Percentiles rank a stretch among this genome's conserved stretches.
Conservation (phyloP, 2,329 filamentous ascomycete species). For the Scopulariopsis brevicaulis region DNA sequence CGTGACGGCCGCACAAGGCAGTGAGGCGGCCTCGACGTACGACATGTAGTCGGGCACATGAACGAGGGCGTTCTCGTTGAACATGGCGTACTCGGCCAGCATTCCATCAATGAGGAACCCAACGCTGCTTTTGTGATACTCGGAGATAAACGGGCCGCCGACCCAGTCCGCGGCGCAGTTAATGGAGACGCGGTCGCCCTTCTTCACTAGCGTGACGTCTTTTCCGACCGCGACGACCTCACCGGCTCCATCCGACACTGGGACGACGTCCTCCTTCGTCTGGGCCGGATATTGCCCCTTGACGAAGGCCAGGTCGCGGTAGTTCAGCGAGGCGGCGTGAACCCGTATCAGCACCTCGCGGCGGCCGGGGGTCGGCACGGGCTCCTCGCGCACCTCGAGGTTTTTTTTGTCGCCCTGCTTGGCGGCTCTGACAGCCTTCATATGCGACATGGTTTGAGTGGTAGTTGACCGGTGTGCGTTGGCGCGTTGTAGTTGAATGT, state of each 20-base stretch:
- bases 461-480: background rate
- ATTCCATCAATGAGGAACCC: slow-evolving; percentile 54
- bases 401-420: background rate
- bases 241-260: slow-evolving; percentile 32
- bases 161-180: slow-evolving; percentile 41
- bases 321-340: slow-evolving; percentile 7
- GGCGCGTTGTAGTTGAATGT: background rate
- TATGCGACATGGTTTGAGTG: background rate
- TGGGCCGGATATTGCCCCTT: slow-evolving; percentile 3
- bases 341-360: background rate
- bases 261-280: background rate
- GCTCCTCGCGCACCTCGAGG: background rate
- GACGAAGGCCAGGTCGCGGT: slow-evolving; percentile 2
- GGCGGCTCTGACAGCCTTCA: background rate
- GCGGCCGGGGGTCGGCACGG: background rate
- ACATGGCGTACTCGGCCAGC: slow-evolving; percentile 52
- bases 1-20: slow-evolving; percentile 34
- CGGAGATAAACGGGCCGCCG: slow-evolving; percentile 18
- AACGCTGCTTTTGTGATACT: slow-evolving; percentile 35
- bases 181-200: slow-evolving; percentile 35
- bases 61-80: slow-evolving; percentile 52
- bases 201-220: slow-evolving; percentile 24
- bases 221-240: slow-evolving; percentile 31
- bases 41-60: slow-evolving; percentile 39
- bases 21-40: slow-evolving; percentile 34